Evolutionary conservation across 148 eudicot species (phyloP), one percentile per base, ranked within the genome.

Genomic region (Cornus kousa): DNA sequence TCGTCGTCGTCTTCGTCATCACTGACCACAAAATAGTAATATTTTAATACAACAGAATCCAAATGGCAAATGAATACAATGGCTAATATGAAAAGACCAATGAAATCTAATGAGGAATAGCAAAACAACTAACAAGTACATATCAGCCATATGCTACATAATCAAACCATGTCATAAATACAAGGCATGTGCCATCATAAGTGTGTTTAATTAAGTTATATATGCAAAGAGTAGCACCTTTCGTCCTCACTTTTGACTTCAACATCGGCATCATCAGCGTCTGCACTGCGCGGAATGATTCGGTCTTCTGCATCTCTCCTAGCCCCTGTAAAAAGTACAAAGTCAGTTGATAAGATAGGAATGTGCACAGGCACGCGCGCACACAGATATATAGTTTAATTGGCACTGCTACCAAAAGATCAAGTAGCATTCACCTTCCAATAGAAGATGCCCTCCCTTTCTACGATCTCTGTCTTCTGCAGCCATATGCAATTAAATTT

Each of bases 191-290:
- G 48, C 8, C 6, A 43, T 43, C 48, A 9, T 43, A 43, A 53
- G 59, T 4, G 19, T 14, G 10, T 28, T 46, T 39, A 13, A 60
- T 22, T 35, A 70, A 64, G 39, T 33, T 70, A 43, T 43, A 43
- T 43, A 43, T 70, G 17, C 7, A 33, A 67, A 50, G 19, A 22
- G 40, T 67, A 33, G 39, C 19, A 96, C 97, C 98, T 92, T 73
- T 90, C 98, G 68, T 93, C 92, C 75, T 91, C 95, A 79, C 91
- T 94, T 80, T 94, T 89, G 65, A 75, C 87, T 31, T 92, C 95
- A 70, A 84, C 91, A 80, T 94, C 99, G 73, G 94, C 92, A 88
- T 93, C 98, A 85, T 96, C 99, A 62, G 98, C 98, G 87, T 96
- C 99, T 77, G 78, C 85, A 82, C 83, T 88, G 68, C 91, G 91